Conservation (phyloP, 805 yeast species). For the Starmerella khaoyaiensis region DNA sequence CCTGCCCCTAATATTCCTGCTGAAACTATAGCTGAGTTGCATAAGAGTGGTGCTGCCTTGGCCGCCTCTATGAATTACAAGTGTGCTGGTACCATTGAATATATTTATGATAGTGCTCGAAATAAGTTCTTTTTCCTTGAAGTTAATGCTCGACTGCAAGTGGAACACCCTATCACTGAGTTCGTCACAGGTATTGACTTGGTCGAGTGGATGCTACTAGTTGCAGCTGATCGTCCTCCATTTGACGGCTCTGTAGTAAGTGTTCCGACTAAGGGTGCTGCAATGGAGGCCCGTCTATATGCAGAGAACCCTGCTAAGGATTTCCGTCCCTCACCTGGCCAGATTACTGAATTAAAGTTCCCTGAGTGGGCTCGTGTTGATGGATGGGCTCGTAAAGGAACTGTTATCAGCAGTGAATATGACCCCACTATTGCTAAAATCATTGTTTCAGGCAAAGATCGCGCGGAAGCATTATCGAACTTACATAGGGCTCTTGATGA, state of each 20-base stretch:
- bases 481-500: slow-evolving; percentile 71
- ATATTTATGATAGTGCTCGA: slow-evolving; percentile 71
- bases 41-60: slow-evolving; percentile 71
- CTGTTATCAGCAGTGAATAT: slow-evolving; percentile 78
- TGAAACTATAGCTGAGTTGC: slow-evolving; percentile 57
- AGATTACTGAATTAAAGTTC: slow-evolving; percentile 67
- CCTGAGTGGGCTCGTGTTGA: slow-evolving; percentile 90
- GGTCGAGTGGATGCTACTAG: slow-evolving; percentile 90
- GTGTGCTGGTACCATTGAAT: slow-evolving; percentile 97
- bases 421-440: slow-evolving; percentile 95
- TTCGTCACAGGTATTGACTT: slow-evolving; percentile 86
- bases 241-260: slow-evolving; percentile 42
- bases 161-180: slow-evolving; percentile 96
- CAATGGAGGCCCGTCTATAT: slow-evolving; percentile 93
- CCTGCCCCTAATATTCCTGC: slow-evolving; percentile 93
- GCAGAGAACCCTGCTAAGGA: slow-evolving; percentile 96
- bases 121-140: slow-evolving; percentile 91
- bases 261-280: slow-evolving; percentile 62
- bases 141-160: slow-evolving; percentile 93
- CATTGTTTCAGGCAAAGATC: slow-evolving; percentile 82
- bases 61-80: slow-evolving; percentile 77
- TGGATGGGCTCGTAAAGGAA: slow-evolving; percentile 86
- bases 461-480: slow-evolving; percentile 69
- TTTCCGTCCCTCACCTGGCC: slow-evolving; percentile 94
- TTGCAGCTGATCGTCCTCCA: slow-evolving; percentile 84